These are phyloP conservation scores for Monosporascus sp. DNA, from an alignment of 2,329 filamentous ascomycete species.

Conservation along the genomic window DNA sequence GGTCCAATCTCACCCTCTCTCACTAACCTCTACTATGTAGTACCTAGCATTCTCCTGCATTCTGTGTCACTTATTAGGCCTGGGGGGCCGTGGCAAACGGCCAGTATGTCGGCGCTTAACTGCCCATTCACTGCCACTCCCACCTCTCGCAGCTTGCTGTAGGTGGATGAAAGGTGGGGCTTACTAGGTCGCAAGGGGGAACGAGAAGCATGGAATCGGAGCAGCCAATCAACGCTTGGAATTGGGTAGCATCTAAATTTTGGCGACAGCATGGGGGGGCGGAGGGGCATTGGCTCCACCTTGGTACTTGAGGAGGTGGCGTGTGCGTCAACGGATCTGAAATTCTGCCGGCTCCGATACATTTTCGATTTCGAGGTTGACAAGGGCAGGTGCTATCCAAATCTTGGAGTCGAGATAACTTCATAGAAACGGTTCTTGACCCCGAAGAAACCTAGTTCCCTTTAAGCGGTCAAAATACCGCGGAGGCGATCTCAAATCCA, in stretches of 20 bases:
- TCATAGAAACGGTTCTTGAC: too few species aligned
- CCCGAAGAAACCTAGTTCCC: too few species aligned
- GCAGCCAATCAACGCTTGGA: not conserved
- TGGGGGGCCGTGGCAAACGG: not conserved
- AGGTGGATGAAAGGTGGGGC: not conserved
- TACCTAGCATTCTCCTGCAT: too few species aligned
- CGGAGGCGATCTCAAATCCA: too few species aligned
- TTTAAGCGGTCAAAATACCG: too few species aligned
- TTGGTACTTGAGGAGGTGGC: not conserved
- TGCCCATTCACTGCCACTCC: not conserved
- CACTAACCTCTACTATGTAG: not conserved
- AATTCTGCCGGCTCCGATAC: not conserved
- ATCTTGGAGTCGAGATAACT: too few species aligned
- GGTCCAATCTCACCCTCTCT: not conserved
- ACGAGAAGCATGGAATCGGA: too few species aligned
- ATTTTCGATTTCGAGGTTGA: not conserved
- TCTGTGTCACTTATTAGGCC: not conserved
- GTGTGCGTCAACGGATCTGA: not conserved
- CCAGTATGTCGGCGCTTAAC: not conserved
- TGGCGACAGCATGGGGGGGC: too few species aligned
- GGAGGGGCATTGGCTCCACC: too few species aligned
- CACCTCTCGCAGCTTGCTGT: not conserved
- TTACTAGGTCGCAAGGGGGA: not conserved
- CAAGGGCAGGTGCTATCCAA: too few species aligned
- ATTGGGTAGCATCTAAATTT: not conserved